Percentiles rank a stretch among this genome's conserved stretches.
Evolutionary conservation across 495 filamentous ascomycete species (phyloP).

Genomic region (Wilcoxina mikolae): DNA sequence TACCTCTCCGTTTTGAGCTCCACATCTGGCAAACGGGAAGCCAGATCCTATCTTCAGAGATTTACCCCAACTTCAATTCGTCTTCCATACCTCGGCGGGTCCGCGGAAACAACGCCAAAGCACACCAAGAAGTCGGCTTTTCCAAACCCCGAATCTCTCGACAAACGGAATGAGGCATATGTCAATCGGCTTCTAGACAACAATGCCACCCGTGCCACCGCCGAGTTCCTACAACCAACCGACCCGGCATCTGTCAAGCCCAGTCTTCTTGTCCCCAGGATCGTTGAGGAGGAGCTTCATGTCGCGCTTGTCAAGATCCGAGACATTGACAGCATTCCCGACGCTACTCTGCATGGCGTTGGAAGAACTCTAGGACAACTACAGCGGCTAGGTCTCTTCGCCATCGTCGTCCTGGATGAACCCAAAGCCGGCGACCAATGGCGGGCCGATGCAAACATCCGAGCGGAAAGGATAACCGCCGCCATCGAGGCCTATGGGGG

Average conservation of each 20-base stretch:
- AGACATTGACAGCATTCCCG: conserved; percentile 51
- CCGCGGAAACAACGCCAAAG: not conserved
- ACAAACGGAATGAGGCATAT: conserved; percentile 13
- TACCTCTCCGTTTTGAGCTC: conserved; percentile 69
- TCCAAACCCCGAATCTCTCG: conserved; percentile 12
- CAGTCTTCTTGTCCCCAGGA: not conserved
- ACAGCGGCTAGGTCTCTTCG: conserved; percentile 59
- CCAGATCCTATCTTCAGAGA: conserved; percentile 69
- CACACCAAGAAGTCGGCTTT: conserved; percentile 9
- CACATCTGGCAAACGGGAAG: conserved; percentile 78
- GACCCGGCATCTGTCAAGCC: not conserved
- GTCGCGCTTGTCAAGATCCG: conserved; percentile 77
- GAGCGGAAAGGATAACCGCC: conserved; percentile 57
- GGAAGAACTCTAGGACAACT: conserved; percentile 75
- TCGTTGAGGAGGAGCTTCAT: conserved; percentile 44
- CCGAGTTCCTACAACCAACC: no score
- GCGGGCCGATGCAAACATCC: conserved; percentile 39
- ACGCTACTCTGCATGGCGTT: conserved; percentile 55
- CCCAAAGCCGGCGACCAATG: conserved; percentile 22
- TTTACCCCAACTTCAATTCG: conserved; percentile 39
- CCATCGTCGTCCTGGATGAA: conserved; percentile 64
- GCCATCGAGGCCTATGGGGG: conserved; percentile 56
- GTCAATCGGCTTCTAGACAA: conserved; percentile 13
- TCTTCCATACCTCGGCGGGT: not conserved
- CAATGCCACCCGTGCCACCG: conserved; percentile 6